Percentiles rank a stretch among this genome's conserved stretches.
These are phyloP conservation scores for Xylariaceae sp. DNA, from an alignment of 2,329 filamentous ascomycete species.

Conservation along the genomic window DNA sequence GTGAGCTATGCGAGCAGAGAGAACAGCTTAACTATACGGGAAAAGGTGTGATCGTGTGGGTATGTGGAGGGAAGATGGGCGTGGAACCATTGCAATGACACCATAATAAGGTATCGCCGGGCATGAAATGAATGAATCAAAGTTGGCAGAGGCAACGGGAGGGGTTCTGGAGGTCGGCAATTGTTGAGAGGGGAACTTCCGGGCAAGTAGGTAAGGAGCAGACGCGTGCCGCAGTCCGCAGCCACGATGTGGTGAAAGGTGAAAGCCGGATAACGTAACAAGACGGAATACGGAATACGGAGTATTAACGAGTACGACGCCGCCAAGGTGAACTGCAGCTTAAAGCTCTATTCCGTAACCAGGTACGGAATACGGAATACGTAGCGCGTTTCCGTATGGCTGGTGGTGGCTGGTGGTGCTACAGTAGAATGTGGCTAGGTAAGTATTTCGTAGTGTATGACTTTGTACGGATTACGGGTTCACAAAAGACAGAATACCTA, in stretches of 20 bases:
- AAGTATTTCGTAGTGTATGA: no score
- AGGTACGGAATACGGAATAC: background rate
- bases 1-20: background rate
- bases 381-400: background rate
- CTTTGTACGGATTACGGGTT: no score
- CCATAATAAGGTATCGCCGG: background rate
- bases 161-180: background rate
- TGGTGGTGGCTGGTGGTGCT: background rate
- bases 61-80: background rate
- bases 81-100: slow-evolving; percentile 9
- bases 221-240: background rate
- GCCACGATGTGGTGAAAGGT: background rate
- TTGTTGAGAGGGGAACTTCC: background rate
- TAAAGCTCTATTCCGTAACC: no score
- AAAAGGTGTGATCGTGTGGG: background rate
- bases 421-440: no score
- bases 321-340: no score
- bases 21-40: background rate
- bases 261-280: background rate
- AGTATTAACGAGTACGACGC: no score
- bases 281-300: no score
- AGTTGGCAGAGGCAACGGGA: background rate
- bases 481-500: no score
- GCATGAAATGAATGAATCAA: background rate
- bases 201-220: background rate